Evolutionary conservation across 1,284 basidiomycete species (phyloP), one percentile per base, ranked within the genome.

Genomic region (Xerocomus minutiporus): DNA sequence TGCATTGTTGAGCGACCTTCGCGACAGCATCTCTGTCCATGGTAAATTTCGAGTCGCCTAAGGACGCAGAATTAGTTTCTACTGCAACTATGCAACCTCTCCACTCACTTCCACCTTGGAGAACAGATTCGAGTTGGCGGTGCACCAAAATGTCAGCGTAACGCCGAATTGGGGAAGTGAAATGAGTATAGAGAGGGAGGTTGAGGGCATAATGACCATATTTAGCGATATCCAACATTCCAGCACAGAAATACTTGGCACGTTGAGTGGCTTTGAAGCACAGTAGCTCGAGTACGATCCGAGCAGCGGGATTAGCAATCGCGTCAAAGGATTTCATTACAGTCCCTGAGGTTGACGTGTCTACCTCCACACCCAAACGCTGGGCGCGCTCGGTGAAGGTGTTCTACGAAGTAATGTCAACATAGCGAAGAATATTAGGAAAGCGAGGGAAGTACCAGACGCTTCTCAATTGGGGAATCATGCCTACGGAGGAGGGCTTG

Each of bases 161-260:
- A 34, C 92, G 88, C 54, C 93, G 84, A 61, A 95, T 93, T 5
- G 93, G 92, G 3, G 91, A 93, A 15, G 95, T 97, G 73, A 97
- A 99, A 71, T 99, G 96, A 25, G 95, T 97, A 76, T 99, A 99
- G 48, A 99, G 76, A 8, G 97, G 94, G 7, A 85, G 77, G 62
- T 88, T 96, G 61, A 99, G 78, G 1, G 94, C 87, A 69, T 92
- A 98, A 73, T 99, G 97, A 34, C 82, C 75, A 69, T 98, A 99
- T 75, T 99, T 98, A 42, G 94, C 92, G 66, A 99, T 99, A 72
- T 99, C 97, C 61, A 99, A 80, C 93, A 98, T 97, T 59, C 97
- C 97, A 26, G 95, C 85, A 69, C 96, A 99, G 84, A 97, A 99
- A 74, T 99, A 98, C 70, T 95, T 95, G 58, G 97, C 92, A 49